A percentile compares a stretch with the other conserved stretches of the same genome.
Evolutionary conservation across 2,329 filamentous ascomycete genomes (phyloP).

Genomic region (Apiospora rasikravindrae): DNA sequence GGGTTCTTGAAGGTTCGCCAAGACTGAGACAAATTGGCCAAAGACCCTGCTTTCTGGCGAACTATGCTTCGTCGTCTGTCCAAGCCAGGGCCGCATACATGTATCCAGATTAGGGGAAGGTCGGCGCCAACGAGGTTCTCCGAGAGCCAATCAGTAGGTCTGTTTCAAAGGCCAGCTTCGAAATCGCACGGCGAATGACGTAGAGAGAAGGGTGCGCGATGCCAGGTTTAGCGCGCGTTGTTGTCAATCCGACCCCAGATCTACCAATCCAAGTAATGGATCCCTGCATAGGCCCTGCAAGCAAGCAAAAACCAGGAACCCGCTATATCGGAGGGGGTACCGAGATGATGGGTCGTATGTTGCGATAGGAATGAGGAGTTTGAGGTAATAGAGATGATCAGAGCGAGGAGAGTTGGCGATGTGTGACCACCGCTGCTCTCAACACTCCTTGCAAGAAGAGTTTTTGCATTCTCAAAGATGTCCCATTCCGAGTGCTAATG

Average conservation of each 20-base stretch:
- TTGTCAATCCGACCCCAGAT: conserved; percentile 9
- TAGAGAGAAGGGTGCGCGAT: background rate
- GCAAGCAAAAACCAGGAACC: background rate
- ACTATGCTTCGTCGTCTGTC: background rate
- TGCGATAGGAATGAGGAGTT: background rate
- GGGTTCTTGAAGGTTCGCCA: conserved; percentile 17
- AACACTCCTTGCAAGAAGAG: background rate
- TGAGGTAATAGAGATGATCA: background rate
- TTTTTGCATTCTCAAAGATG: background rate
- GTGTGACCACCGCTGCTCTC: conserved; percentile 3
- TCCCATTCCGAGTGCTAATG: background rate
- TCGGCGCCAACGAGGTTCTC: background rate
- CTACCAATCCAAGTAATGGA: conserved; percentile 9
- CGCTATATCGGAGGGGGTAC: background rate
- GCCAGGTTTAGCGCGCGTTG: conserved; percentile 9
- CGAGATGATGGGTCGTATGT: background rate
- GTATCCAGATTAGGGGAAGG: background rate
- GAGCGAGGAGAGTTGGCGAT: background rate
- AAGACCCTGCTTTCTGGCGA: conserved; percentile 1
- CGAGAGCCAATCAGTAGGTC: background rate
- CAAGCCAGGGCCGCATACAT: conserved; percentile 6
- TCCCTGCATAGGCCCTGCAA: background rate
- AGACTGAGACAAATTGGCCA: background rate
- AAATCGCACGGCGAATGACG: conserved; percentile 10
- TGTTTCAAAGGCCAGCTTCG: conserved; percentile 10